Percentiles rank a stretch among this genome's conserved stretches.
These are phyloP conservation scores for Verticillium klebahnii DNA, from an alignment of 2,329 filamentous ascomycete genomes.

Conservation along the genomic window DNA sequence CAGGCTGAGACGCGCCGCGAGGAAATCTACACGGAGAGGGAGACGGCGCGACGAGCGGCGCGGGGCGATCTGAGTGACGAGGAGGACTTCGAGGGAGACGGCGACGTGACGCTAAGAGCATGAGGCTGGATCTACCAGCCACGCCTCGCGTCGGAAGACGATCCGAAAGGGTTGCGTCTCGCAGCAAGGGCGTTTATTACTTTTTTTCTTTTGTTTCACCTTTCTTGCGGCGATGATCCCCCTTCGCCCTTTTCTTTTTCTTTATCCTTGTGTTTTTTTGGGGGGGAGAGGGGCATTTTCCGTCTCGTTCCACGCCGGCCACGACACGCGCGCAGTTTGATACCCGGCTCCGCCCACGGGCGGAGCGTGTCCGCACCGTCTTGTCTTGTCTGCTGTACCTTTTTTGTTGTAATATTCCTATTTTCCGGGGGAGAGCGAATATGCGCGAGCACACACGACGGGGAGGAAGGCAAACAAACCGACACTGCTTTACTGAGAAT, in stretches of 20 bases:
- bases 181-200: background rate
- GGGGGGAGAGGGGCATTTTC: no score
- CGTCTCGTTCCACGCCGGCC: slow-evolving; percentile 5
- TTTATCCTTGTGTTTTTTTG: background rate
- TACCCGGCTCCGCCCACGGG: slow-evolving; percentile 5
- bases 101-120: slow-evolving; percentile 27
- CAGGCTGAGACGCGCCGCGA: slow-evolving; percentile 65
- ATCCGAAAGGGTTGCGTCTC: background rate
- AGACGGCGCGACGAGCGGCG: slow-evolving; percentile 43
- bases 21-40: slow-evolving; percentile 63
- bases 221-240: background rate
- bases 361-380: background rate
- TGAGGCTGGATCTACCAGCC: slow-evolving; percentile 11
- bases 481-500: background rate
- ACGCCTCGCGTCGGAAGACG: background rate
- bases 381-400: background rate
- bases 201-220: background rate
- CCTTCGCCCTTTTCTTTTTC: background rate
- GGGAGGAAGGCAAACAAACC: background rate
- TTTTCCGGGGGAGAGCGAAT: background rate
- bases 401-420: background rate
- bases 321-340: slow-evolving; percentile 6
- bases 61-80: slow-evolving; percentile 39
- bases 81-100: slow-evolving; percentile 29
- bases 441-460: background rate